Percentiles rank a stretch among this genome's conserved stretches.
Evolutionary conservation across 2,329 filamentous ascomycete genomes (phyloP).

Genomic region (Macrophomina tecta): DNA sequence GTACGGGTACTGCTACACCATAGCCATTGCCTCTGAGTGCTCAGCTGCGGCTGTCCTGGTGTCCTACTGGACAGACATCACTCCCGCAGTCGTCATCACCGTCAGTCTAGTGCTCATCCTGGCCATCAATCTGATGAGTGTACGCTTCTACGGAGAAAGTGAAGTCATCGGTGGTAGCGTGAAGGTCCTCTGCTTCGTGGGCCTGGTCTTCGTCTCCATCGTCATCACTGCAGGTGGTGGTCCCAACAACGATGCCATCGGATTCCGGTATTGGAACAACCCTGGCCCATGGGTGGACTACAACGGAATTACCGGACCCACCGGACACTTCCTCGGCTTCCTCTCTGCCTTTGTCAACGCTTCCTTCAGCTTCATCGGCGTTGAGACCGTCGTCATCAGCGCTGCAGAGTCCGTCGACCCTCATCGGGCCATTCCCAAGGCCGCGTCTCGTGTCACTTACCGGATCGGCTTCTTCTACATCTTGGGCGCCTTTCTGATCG

Average conservation of each 20-base stretch:
- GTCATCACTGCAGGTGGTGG: slow-evolving; percentile 47
- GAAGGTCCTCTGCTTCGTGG: slow-evolving; percentile 52
- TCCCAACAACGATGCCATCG: slow-evolving; percentile 62
- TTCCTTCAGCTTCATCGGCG: slow-evolving; percentile 66
- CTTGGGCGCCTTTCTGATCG: slow-evolving; percentile 58
- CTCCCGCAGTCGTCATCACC: slow-evolving; percentile 31
- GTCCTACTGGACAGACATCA: slow-evolving; percentile 71
- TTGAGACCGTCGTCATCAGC: slow-evolving; percentile 64
- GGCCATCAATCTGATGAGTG: slow-evolving; percentile 7
- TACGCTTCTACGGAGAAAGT: slow-evolving; percentile 44
- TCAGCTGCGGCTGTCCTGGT: slow-evolving; percentile 86
- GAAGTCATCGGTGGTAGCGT: slow-evolving; percentile 55
- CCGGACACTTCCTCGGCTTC: slow-evolving; percentile 64
- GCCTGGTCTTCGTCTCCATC: slow-evolving; percentile 47
- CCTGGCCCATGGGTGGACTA: slow-evolving; percentile 60
- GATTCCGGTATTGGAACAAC: slow-evolving; percentile 70
- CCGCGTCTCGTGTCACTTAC: slow-evolving; percentile 72
- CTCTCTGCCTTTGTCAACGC: slow-evolving; percentile 55
- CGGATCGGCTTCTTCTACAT: slow-evolving; percentile 65
- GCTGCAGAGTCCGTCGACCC: slow-evolving; percentile 54
- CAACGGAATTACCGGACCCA: slow-evolving; percentile 61
- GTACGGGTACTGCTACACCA: slow-evolving; percentile 86
- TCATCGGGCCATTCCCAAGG: slow-evolving; percentile 57
- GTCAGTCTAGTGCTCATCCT: slow-evolving; percentile 18
- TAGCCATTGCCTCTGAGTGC: slow-evolving; percentile 82